Conservation (phyloP, 1,284 basidiomycete species). For the Exobasidium cylindrosporum region DNA sequence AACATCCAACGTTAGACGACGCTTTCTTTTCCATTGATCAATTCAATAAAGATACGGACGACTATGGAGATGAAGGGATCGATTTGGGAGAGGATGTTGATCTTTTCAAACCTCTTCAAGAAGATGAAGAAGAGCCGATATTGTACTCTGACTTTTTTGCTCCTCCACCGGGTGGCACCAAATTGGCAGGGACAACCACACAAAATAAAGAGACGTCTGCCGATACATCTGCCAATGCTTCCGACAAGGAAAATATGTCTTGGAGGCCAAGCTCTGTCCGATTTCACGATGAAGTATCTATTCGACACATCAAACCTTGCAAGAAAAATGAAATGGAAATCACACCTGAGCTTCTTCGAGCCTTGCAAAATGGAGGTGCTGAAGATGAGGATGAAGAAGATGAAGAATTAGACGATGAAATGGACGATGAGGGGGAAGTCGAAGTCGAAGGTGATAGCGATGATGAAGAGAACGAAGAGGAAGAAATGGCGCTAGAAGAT, state of each 20-base stretch:
- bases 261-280: slow-evolving; percentile 60
- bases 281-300: slow-evolving; percentile 75
- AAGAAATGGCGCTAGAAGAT: slow-evolving; percentile 35
- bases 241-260: not conserved
- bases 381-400: slow-evolving; percentile 22
- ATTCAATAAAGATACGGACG: slow-evolving; percentile 74
- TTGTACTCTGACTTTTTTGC: slow-evolving; percentile 66
- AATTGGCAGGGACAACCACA: too few relatives aligned
- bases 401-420: slow-evolving; percentile 20
- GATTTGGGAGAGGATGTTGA: slow-evolving; percentile 59
- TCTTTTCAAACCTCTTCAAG: slow-evolving; percentile 30
- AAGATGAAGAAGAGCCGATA: slow-evolving; percentile 47
- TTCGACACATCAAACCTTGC: slow-evolving; percentile 62
- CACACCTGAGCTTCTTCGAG: slow-evolving; percentile 26
- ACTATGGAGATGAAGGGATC: slow-evolving; percentile 58
- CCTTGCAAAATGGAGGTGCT: slow-evolving; percentile 17
- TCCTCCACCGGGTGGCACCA: slow-evolving; percentile 52
- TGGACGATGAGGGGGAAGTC: slow-evolving; percentile 29
- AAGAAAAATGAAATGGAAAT: slow-evolving; percentile 31
- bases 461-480: slow-evolving; percentile 52
- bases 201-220: slow-evolving; percentile 29
- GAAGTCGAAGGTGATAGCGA: slow-evolving; percentile 56
- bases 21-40: slow-evolving; percentile 84
- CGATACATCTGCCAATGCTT: not conserved
- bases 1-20: slow-evolving; percentile 75